Conservation (phyloP, 768 basidiomycete species). For the Obba rivulosa region DNA sequence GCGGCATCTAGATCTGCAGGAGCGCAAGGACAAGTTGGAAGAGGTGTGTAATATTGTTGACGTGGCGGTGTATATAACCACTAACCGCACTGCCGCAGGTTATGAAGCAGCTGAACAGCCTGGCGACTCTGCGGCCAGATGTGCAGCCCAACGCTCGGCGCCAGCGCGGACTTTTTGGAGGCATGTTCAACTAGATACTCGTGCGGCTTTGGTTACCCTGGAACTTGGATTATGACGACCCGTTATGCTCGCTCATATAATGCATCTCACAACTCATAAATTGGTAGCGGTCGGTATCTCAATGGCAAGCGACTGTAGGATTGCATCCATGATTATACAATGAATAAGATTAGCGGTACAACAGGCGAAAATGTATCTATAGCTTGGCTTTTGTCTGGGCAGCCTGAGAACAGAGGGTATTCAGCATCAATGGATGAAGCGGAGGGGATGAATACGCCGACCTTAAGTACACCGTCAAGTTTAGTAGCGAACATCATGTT, state of each 20-base stretch:
- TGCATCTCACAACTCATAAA: conserved; percentile 1
- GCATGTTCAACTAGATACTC: conserved; percentile 41
- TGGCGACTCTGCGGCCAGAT: conserved; percentile 85
- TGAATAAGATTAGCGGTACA: not conserved
- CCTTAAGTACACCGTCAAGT: conserved; percentile 79
- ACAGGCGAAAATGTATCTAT: not conserved
- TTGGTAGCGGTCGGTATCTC: too few relatives aligned
- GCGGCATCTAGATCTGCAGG: conserved; percentile 88
- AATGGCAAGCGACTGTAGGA: too few relatives aligned
- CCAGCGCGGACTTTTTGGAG: conserved; percentile 74
- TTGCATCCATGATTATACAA: conserved; percentile 1
- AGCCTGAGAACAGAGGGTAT: conserved; percentile 2
- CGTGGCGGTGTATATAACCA: not conserved
- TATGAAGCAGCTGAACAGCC: conserved; percentile 91
- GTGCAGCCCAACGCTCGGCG: conserved; percentile 68
- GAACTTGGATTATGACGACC: too few relatives aligned
- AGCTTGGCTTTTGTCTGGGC: conserved; percentile 20
- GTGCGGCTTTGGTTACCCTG: not conserved
- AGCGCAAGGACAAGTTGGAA: conserved; percentile 95
- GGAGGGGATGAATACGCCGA: conserved; percentile 26
- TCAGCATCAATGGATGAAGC: not conserved
- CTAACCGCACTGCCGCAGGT: conserved; percentile 44
- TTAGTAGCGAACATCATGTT: conserved; percentile 95
- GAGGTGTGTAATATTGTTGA: conserved; percentile 48
- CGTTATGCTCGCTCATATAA: not conserved